A percentile compares a stretch with the other conserved stretches of the same genome.
Evolutionary conservation across 768 basidiomycete species (phyloP).

Genomic region (Leccinum subtestaceum): DNA sequence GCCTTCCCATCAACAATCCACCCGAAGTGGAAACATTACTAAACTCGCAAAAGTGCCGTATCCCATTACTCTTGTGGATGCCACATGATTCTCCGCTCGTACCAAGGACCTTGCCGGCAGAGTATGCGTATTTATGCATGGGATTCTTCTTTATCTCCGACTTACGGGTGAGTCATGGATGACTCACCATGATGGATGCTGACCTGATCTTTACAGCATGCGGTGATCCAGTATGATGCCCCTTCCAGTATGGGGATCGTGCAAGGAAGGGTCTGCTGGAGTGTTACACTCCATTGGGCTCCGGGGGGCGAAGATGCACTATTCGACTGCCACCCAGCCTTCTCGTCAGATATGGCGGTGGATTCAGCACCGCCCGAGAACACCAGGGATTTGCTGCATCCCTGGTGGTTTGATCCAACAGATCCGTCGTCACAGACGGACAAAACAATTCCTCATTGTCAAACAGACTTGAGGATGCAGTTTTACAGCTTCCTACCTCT

Average conservation of each 20-base stretch:
- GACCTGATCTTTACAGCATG: slow-evolving; percentile 17
- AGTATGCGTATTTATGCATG: slow-evolving; percentile 42
- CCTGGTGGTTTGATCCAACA: slow-evolving; percentile 26
- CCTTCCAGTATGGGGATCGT: slow-evolving; percentile 4
- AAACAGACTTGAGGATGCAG: slow-evolving; percentile 26
- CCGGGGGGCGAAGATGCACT: slow-evolving; percentile 46
- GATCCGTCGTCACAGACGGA: background rate
- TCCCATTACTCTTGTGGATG: slow-evolving; percentile 42
- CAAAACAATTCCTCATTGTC: slow-evolving; percentile 17
- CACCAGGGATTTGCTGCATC: slow-evolving; percentile 7
- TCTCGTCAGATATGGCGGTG: background rate
- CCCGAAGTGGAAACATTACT: slow-evolving; percentile 42
- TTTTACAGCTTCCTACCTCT: slow-evolving; percentile 30
- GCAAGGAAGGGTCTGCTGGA: slow-evolving; percentile 43
- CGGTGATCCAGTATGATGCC: background rate
- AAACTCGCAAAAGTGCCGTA: slow-evolving; percentile 37
- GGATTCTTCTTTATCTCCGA: slow-evolving; percentile 46
- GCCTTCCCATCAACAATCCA: slow-evolving; percentile 34
- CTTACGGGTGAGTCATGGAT: slow-evolving; percentile 34
- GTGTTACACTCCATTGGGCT: slow-evolving; percentile 46
- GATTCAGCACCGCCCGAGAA: background rate
- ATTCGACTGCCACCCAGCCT: slow-evolving; percentile 5
- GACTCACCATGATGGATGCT: background rate
- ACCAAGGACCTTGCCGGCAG: slow-evolving; percentile 28
- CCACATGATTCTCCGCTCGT: slow-evolving; percentile 33